Evolutionary conservation across 1,284 basidiomycete genomes (phyloP).

Genomic region (Coniferiporia sulphurascens): DNA sequence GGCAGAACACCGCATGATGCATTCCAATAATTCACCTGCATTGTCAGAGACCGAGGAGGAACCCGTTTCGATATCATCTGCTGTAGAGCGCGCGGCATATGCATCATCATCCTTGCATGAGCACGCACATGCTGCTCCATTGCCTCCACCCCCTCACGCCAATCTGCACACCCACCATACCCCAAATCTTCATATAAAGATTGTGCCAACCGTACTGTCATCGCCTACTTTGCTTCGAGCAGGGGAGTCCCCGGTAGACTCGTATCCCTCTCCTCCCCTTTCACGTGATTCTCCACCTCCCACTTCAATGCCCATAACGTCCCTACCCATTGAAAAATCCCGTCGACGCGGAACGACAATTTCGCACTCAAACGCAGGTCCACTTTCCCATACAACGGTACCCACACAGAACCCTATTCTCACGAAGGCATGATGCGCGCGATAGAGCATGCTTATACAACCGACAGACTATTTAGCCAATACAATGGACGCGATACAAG

Average conservation of each 20-base stretch:
- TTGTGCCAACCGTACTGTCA: constrained; percentile 23
- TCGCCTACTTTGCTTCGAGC: constrained; percentile 12
- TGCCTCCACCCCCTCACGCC: constrained; percentile 13
- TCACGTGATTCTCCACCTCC: constrained; percentile 65
- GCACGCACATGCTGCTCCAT: constrained; percentile 8
- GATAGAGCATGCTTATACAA: neutral
- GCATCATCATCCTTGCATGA: constrained; percentile 18
- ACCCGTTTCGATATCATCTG: constrained; percentile 15
- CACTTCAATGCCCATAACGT: constrained; percentile 12
- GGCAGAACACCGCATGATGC: constrained; percentile 45
- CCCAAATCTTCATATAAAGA: constrained; percentile 33
- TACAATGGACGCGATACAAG: neutral
- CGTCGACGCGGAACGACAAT: constrained; percentile 6
- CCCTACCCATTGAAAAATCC: constrained; percentile 6
- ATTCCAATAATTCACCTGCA: constrained; percentile 35
- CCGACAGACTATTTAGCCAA: neutral
- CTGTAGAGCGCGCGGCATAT: constrained; percentile 16
- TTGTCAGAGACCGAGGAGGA: constrained; percentile 17
- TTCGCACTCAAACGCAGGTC: neutral
- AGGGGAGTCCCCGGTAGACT: constrained; percentile 39
- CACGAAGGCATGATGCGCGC: neutral
- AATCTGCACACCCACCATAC: constrained; percentile 16
- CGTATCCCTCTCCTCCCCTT: constrained; percentile 73
- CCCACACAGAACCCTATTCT: neutral
- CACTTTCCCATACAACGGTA: neutral